A percentile compares a stretch with the other conserved stretches of the same genome.
phyloP scores from a whole-genome alignment of 2,329 filamentous ascomycete genomes.

The Kalmusia sp. region DNA sequence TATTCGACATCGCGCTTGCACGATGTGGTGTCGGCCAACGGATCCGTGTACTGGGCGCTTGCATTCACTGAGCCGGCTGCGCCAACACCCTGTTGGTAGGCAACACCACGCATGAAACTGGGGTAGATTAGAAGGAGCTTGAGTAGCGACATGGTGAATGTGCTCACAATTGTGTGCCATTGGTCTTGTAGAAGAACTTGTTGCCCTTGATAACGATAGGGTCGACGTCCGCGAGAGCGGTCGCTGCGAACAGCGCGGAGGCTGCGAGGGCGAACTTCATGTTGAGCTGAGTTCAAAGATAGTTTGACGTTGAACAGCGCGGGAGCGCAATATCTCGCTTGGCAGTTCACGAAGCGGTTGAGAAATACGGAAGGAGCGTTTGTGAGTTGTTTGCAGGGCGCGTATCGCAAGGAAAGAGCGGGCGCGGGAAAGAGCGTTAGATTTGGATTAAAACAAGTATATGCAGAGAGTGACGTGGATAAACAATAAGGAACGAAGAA shows the following conservation, averaged over 20 bases:
- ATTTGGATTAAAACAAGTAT: conserved; percentile 30
- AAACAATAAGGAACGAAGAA: conserved; percentile 38
- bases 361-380: conserved; percentile 23
- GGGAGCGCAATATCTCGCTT: conserved; percentile 31
- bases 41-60: conserved; percentile 75
- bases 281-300: conserved; percentile 32
- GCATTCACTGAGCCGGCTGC: conserved; percentile 29
- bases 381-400: conserved; percentile 21
- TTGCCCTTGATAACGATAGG: conserved; percentile 77
- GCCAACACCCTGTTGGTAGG: conserved; percentile 83
- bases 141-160: background rate
- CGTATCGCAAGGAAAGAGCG: conserved; percentile 32
- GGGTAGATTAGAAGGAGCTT: conserved; percentile 24
- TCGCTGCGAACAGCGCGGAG: conserved; percentile 60
- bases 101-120: conserved; percentile 87
- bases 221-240: conserved; percentile 63
- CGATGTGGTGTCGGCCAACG: conserved; percentile 72
- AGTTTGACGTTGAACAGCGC: conserved; percentile 29
- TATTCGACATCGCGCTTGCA: conserved; percentile 89
- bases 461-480: conserved; percentile 37
- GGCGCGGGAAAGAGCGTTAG: conserved; percentile 25
- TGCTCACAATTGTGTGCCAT: conserved; percentile 70
- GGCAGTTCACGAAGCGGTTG: conserved; percentile 32
- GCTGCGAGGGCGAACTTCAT: conserved; percentile 63
- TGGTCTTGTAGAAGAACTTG: conserved; percentile 90